Evolutionary conservation across 2,329 filamentous ascomycete genomes (phyloP).

Genomic region (Cordyceps sp.): DNA sequence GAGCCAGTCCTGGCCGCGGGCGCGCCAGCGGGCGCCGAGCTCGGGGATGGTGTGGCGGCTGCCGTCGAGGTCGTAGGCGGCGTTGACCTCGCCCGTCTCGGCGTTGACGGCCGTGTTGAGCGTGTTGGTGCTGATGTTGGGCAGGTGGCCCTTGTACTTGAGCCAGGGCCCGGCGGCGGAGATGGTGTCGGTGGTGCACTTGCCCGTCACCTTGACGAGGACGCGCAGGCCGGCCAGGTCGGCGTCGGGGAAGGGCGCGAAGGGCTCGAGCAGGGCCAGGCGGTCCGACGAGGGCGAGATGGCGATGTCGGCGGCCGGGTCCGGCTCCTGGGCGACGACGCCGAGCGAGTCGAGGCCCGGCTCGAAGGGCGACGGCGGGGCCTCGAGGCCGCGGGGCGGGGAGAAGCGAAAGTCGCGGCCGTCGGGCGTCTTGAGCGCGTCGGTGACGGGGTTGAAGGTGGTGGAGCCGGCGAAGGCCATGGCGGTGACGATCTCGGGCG

Average conservation of each 20-base stretch:
- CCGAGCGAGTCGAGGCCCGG: constrained; percentile 59
- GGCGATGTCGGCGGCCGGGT: constrained; percentile 53
- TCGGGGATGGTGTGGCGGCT: constrained; percentile 66
- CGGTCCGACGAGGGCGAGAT: constrained; percentile 81
- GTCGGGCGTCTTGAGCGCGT: constrained; percentile 62
- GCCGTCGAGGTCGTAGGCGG: constrained; percentile 75
- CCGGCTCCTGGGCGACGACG: constrained; percentile 55
- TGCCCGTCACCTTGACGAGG: constrained; percentile 89
- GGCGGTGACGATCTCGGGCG: constrained; percentile 89
- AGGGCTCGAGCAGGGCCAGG: constrained; percentile 81
- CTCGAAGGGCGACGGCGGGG: constrained; percentile 51
- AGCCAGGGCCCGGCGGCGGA: constrained; percentile 94
- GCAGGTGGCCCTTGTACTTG: constrained; percentile 97
- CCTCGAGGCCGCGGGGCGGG: constrained; percentile 55
- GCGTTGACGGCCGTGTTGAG: constrained; percentile 90
- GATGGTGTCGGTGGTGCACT: constrained; percentile 98
- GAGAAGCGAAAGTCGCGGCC: constrained; percentile 75
- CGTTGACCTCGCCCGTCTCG: constrained; percentile 82
- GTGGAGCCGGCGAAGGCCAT: constrained; percentile 87
- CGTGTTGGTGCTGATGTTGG: constrained; percentile 96
- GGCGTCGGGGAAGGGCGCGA: constrained; percentile 59
- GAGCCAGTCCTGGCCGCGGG: constrained; percentile 62
- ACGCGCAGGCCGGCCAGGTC: constrained; percentile 70
- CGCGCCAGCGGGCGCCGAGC: constrained; percentile 71
- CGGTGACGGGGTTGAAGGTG: constrained; percentile 91